phyloP scores from a whole-genome alignment of 345 rosid species.

The Citrus trifoliata region DNA sequence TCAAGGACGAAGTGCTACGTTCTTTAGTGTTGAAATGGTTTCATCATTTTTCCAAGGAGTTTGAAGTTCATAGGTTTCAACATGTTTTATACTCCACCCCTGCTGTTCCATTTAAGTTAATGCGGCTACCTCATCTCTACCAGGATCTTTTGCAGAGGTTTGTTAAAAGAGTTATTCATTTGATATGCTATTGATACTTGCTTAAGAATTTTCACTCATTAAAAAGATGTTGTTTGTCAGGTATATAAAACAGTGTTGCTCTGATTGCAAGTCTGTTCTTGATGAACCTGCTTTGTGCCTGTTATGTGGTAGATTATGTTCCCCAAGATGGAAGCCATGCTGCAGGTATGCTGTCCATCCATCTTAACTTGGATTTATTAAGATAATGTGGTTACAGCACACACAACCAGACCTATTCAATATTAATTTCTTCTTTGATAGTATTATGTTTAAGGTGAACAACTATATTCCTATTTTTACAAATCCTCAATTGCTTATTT shows the following conservation, averaged over 20 bases:
- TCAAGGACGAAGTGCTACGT: slow-evolving; percentile 49
- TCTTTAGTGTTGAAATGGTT: slow-evolving; percentile 59
- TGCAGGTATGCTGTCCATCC: slow-evolving; percentile 61
- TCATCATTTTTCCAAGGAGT: slow-evolving; percentile 52
- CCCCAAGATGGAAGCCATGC: slow-evolving; percentile 66
- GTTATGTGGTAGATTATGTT: slow-evolving; percentile 88
- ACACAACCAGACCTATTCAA: not conserved
- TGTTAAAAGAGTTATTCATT: slow-evolving; percentile 19
- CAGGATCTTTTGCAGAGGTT: slow-evolving; percentile 87
- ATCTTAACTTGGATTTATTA: slow-evolving; percentile 5
- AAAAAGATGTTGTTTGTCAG: slow-evolving; percentile 32
- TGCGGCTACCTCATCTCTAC: slow-evolving; percentile 76
- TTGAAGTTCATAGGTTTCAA: slow-evolving; percentile 27
- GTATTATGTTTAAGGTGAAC: not conserved
- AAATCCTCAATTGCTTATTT: slow-evolving; percentile 6
- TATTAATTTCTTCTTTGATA: not conserved
- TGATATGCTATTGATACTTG: slow-evolving; percentile 6
- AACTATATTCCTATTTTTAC: not conserved
- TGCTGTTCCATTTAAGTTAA: slow-evolving; percentile 75
- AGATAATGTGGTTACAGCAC: not conserved
- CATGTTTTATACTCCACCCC: slow-evolving; percentile 48
- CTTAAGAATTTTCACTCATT: slow-evolving; percentile 7
- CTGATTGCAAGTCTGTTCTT: slow-evolving; percentile 46
- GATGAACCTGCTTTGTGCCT: slow-evolving; percentile 84
- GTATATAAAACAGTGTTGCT: slow-evolving; percentile 71